Base-by-base conservation (phyloP, 2,329 filamentous ascomycete genomes). In the Stachybotrys chartarum region DNA sequence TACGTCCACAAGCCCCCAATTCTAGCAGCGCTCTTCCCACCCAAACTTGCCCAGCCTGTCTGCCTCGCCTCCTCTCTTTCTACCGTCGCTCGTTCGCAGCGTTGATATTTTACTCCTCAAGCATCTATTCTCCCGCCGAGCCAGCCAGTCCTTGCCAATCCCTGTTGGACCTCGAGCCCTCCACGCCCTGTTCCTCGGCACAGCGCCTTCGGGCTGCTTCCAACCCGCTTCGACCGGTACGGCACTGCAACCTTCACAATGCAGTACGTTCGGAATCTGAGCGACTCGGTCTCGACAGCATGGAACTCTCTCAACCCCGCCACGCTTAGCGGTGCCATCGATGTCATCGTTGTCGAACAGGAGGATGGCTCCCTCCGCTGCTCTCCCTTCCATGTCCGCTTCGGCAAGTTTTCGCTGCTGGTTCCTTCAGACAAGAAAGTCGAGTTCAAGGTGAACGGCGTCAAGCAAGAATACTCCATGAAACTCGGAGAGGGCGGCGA, bases 241-340 rank as follows among this genome's bases (percentile, higher is more conserved):
- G 61, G 54, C 10, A 42, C 35, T 57, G 60, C 18, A n/a, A 11
- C 1, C 54, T 30, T 65, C 68, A 78, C 71, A 59, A 97, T 97
- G 94, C 92, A 97, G 80, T 97, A 97, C 88, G 92, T 97, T 63
- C 85, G 94, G 64, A 96, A 92, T 68, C 84, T 97, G 65, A 94
- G 91, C 73, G 92, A 92, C 70, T 95, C 91, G 53, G 93, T 99
- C 66, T 96, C 92, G 64, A 97, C 94, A 76, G 93, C 94, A 72
- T 99, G 94, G 94, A 99, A 99, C 75, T 97, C 92, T 30, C 96
- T 99, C 80, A 99, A 99, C 73, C 94, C 94, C 52, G 91, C 94
- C 49, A 99, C 94, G 12, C 83, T 99, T 56, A 96, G 91, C 75
- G 94, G 94, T 68, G 94, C 94, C 68, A 97, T 99, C 75, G 94